These are phyloP conservation scores for Nannochloropsis salina DNA, from an alignment of 108 stramenopile species.

Conservation along the genomic window DNA sequence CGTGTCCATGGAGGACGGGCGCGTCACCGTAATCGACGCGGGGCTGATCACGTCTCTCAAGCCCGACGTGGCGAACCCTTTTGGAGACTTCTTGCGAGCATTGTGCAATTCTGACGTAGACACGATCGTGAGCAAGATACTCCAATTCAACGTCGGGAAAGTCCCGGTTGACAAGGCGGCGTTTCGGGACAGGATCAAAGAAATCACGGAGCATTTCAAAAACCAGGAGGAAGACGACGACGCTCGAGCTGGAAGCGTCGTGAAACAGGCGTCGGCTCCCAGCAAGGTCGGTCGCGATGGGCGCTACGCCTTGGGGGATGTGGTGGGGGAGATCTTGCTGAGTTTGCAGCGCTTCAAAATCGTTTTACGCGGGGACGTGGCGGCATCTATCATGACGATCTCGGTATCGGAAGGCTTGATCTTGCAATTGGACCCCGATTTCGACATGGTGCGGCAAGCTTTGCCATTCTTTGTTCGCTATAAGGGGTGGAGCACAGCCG, in stretches of 20 bases:
- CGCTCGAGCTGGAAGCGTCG: no score
- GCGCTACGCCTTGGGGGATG: neutral
- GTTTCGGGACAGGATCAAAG: neutral
- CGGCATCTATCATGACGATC: conserved; percentile 2
- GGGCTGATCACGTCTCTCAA: neutral
- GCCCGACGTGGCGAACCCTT: neutral
- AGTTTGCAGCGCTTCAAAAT: neutral
- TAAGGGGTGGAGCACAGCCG: neutral
- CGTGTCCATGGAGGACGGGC: conserved; percentile 12
- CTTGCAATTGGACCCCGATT: conserved; percentile 8
- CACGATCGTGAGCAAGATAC: neutral
- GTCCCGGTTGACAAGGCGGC: neutral
- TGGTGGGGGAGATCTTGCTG: conserved; percentile 16
- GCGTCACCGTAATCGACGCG: conserved; percentile 1
- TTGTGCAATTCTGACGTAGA: conserved; percentile 13
- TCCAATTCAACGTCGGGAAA: neutral
- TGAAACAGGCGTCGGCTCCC: no score
- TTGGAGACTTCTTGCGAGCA: neutral
- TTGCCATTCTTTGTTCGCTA: conserved; percentile 13
- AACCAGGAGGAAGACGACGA: neutral
- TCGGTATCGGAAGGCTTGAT: conserved; percentile 17
- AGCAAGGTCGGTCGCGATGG: neutral
- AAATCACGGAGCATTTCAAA: neutral
- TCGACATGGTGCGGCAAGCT: conserved; percentile 1
- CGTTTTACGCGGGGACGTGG: neutral